Evolutionary conservation across 176 grass and related monocot species (phyloP).

Genomic region (Avena insularis): DNA sequence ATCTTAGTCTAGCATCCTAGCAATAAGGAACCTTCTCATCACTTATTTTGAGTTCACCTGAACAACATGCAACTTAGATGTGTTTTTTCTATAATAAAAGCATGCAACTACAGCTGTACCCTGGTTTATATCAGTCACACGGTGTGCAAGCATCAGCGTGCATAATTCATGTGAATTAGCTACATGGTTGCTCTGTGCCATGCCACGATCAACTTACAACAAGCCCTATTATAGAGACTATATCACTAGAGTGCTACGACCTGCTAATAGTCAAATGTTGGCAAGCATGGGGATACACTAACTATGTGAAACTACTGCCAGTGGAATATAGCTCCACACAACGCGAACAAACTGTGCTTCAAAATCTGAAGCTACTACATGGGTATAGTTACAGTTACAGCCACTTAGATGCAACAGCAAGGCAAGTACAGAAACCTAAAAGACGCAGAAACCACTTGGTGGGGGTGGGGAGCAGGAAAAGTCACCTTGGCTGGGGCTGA

Average conservation of each 20-base stretch:
- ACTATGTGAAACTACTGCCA: slow-evolving; percentile 1
- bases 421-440: neutral
- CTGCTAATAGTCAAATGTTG: neutral
- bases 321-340: neutral
- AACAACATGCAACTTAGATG: slow-evolving; percentile 5
- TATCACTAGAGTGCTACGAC: neutral
- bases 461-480: neutral
- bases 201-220: neutral
- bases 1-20: neutral
- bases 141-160: neutral
- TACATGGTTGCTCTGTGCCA: slow-evolving; percentile 9
- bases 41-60: slow-evolving; percentile 15
- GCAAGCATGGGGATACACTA: neutral
- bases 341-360: neutral
- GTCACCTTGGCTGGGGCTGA: slow-evolving; percentile 49
- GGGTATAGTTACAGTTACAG: neutral
- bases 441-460: neutral
- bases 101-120: neutral
- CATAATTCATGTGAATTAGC: neutral
- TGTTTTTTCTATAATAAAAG: neutral
- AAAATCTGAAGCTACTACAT: neutral
- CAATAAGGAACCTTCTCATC: neutral
- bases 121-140: neutral
- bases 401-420: neutral
- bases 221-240: neutral